Evolutionary conservation across 1,139 yeast species (phyloP).

Genomic region (Saccharomyces hybrid): DNA sequence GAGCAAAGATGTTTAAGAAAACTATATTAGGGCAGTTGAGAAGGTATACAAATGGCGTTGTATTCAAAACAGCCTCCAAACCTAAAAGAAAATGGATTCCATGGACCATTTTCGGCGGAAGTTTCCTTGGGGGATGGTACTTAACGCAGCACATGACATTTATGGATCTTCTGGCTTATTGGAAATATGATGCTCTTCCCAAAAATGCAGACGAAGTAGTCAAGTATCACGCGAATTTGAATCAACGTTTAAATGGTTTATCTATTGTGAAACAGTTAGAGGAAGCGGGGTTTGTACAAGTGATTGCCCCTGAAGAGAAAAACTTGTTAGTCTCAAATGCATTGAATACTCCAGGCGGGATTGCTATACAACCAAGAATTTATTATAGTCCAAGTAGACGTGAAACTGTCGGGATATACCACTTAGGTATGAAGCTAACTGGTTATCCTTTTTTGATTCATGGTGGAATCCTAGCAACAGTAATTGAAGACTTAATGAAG

Average conservation of each 20-base stretch:
- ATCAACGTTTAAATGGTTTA: conserved; percentile 43
- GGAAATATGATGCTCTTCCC: conserved; percentile 29
- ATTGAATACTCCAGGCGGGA: conserved; percentile 61
- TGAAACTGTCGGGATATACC: conserved; percentile 61
- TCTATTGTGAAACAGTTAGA: conserved; percentile 37
- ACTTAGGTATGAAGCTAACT: conserved; percentile 69
- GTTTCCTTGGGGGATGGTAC: conserved; percentile 28
- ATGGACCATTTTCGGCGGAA: conserved; percentile 24
- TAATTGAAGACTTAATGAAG: conserved; percentile 66
- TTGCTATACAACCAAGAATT: conserved; percentile 64
- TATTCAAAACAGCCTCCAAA: conserved; percentile 2
- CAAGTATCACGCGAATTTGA: conserved; percentile 35
- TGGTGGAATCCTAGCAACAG: conserved; percentile 83
- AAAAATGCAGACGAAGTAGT: conserved; percentile 24
- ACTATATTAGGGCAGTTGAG: not conserved
- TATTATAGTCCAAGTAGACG: conserved; percentile 52
- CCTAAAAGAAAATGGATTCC: conserved; percentile 20
- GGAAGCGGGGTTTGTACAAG: conserved; percentile 34
- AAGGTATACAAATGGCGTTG: not conserved
- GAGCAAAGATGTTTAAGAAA: not conserved
- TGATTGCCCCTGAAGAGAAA: conserved; percentile 25
- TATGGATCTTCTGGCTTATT: conserved; percentile 30
- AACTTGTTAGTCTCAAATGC: conserved; percentile 35
- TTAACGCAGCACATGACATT: conserved; percentile 31
- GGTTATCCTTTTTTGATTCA: conserved; percentile 87